Base-by-base conservation (phyloP, 208 protist genomes). In the Balamuthia mandrillaris region DNA sequence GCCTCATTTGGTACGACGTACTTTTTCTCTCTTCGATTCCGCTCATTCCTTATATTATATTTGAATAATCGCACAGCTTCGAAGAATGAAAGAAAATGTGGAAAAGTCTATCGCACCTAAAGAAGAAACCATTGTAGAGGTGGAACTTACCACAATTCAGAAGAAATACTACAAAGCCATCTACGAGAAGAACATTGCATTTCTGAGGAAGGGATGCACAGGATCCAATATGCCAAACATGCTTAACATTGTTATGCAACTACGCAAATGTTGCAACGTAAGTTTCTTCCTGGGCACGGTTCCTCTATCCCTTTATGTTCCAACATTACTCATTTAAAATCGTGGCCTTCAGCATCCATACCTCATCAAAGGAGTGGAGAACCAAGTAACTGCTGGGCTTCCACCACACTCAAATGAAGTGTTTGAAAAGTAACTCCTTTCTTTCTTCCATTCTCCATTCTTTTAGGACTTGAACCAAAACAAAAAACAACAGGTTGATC, bases 41-140 rank as follows among this genome's bases (percentile, higher is more conserved):
- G 24, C 6, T 60, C 14, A 47, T 21, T 77, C 29, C 3, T 41
- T 14, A 33, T 47, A 51, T 27, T 3, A 9, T 33, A 33, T 75
- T 44, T 3, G 10, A 75, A n/a, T 33, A 79, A 0, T 7, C 41
- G 56, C 37, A 33, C 31, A 78, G 81, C 92, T 99, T 49, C 96
- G 98, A 24, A 94, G 98, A 84, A 95, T 97, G 39, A 99, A 99
- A 85, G 91, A 92, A 24, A 93, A 96, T 39, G 95, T 99, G 39
- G 98, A 99, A 81, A 96, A 99, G 52, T 94, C 91, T 77, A 96
- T 99, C 61, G 97, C 97, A 39, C 95, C 96, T 2, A 97, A 97
- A 84, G 91, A 98, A 29, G 97, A 94, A 88, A 86, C 86, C 92
- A 52, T 97, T 90, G 91, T 92, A 54, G 85, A 94, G 90, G 86